Base-by-base conservation (phyloP, 2,329 filamentous ascomycete genomes). In the Penicillium sumatraense region DNA sequence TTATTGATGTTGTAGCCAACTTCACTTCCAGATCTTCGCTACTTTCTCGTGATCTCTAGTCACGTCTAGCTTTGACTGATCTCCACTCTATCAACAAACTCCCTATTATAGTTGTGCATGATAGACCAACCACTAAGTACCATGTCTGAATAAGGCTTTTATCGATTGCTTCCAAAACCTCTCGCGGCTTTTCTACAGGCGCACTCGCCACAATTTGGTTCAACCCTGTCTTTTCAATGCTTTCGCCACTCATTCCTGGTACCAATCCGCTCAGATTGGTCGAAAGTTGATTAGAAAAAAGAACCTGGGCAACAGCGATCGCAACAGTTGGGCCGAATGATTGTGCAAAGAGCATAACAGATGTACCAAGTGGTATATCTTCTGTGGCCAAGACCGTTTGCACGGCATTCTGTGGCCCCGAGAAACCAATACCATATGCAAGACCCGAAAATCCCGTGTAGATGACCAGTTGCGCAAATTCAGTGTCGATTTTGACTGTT, bases 221-320 rank as follows among this genome's bases (percentile, higher is more conserved):
- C 3, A 47, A 20, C 3, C 45, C 16, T 35, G 21, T 23, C 7
- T 20, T 47, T 11, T 33, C 45, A 27, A 58, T 49, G 3, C 23
- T 21, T 33, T 36, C 24, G 33, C 21, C 44, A 23, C 16, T 45
- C 3, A 53, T 14, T 2, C 26, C 56, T 11, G 42, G 24, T 35
- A 56, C 29, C 0, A 55, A 29, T 20, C 38, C 49, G 4, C 14
- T 45, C 5, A 58, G 29, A 21, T 58, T 58, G 14, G 36, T 42
- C 13, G 44, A 52, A 7, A 86, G 75, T 5, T 71, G 70, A 61
- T 81, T 82, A 48, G 74, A 75, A 59, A 85, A 81, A n/a, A 83
- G 72, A 52, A 75, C 78, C 59, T 84, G 80, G 6, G 74, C 81
- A 33, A 82, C 76, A 3, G 77, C 76, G 46, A 84, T 72, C 55